Base-by-base conservation (phyloP, 768 basidiomycete species). In the Tubosaeta sp. region DNA sequence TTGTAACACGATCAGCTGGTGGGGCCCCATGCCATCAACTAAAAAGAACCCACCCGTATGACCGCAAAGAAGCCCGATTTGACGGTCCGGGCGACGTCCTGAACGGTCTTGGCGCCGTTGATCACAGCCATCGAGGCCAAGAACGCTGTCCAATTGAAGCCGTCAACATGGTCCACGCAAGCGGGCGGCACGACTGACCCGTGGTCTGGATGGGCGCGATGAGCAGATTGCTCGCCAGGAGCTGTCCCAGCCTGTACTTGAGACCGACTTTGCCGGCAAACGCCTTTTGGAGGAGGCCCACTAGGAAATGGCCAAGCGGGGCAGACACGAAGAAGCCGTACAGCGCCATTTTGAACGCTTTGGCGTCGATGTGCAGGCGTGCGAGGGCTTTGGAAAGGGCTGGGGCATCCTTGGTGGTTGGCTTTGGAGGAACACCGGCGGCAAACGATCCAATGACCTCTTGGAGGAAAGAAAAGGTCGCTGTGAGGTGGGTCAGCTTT, bases 251-350 rank as follows among this genome's bases (percentile, higher is more conserved):
- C 70, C 81, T 86, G 43, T 83, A 81, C 21, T 73, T 71, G 34
- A 80, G 67, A 14, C 82, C 77, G 18, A 82, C 83, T 71, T 76
- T 86, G 34, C 91, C 90, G 0, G 82, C 81, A 62, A 94, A 94
- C 13, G 77, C 77, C 59, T 77, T 84, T 69, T 93, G 90, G 51
- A 94, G 69, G 35, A 75, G 58, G 48, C 85, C 82, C 18, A 90
- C 79, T 53, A 93, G 81, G 65, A 77, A 69, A 63, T 94, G 92
- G 36, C 82, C 77, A 27, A 94, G 65, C 0, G 92, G 92, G 6
- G 90, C 92, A 12, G 90, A 90, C 35, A 94, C 77, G 58, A 87
- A 75, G 71, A 87, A 82, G 53, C 92, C 92, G 63, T 91, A 93
- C 19, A 86, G 44, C 1, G 82, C 87, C 85, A 94, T 90, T 69